Percentiles rank a stretch among this genome's conserved stretches.
Evolutionary conservation across 2,329 filamentous ascomycete genomes (phyloP).

Genomic region (Ophiostoma pallidulum): DNA sequence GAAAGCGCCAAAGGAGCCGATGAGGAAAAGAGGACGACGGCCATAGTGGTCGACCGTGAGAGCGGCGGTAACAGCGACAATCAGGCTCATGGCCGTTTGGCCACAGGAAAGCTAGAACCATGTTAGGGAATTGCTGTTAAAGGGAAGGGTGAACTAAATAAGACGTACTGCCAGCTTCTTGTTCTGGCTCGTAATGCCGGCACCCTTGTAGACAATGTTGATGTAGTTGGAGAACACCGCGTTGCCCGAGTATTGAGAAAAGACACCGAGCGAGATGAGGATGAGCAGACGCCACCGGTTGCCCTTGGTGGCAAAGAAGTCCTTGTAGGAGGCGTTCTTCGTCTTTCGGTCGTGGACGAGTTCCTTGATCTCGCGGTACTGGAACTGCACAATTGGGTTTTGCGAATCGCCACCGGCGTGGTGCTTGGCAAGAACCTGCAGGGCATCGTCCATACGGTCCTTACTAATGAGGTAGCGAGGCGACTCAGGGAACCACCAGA

Average conservation of each 20-base stretch:
- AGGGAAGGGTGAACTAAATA: no score
- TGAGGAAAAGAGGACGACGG: slow-evolving; percentile 44
- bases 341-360: slow-evolving; percentile 50
- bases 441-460: slow-evolving; percentile 48
- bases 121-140: no score
- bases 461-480: slow-evolving; percentile 57
- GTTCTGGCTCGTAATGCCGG: slow-evolving; percentile 48
- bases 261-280: slow-evolving; percentile 53
- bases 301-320: slow-evolving; percentile 51
- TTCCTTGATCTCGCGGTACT: slow-evolving; percentile 57
- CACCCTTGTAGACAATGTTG: slow-evolving; percentile 50
- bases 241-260: slow-evolving; percentile 61
- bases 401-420: slow-evolving; percentile 49
- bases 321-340: slow-evolving; percentile 43
- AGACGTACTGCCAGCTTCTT: slow-evolving; percentile 40
- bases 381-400: slow-evolving; percentile 54
- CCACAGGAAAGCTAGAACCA: slow-evolving; percentile 32
- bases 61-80: slow-evolving; percentile 45
- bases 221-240: slow-evolving; percentile 60
- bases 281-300: slow-evolving; percentile 56
- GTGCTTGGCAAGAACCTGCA: slow-evolving; percentile 49
- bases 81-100: slow-evolving; percentile 48
- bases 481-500: slow-evolving; percentile 60
- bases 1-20: slow-evolving; percentile 38
- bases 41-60: slow-evolving; percentile 41